A percentile compares a stretch with the other conserved stretches of the same genome.
Evolutionary conservation across 306 rosid genomes (phyloP).

Genomic region (Prunus salicina): DNA sequence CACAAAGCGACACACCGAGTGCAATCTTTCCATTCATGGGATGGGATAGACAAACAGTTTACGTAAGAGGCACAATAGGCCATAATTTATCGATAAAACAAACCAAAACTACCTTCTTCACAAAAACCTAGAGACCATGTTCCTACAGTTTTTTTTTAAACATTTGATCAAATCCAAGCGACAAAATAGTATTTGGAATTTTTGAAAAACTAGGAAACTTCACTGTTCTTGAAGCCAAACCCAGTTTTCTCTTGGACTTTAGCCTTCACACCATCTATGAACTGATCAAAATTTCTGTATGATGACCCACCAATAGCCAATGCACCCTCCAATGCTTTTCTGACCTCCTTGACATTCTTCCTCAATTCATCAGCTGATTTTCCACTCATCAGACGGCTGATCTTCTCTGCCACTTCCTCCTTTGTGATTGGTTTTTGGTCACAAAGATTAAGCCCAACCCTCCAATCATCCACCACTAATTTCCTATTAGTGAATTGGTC

Average conservation of each 20-base stretch:
- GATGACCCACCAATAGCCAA: slow-evolving; percentile 16
- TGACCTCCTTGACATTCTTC: slow-evolving; percentile 8
- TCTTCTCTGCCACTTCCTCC: slow-evolving; percentile 27
- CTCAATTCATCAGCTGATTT: slow-evolving; percentile 22
- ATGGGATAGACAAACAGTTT: too few relatives aligned
- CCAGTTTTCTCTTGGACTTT: slow-evolving; percentile 6
- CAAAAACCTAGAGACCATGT: too few relatives aligned
- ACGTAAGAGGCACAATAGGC: too few relatives aligned
- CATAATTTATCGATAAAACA: too few relatives aligned
- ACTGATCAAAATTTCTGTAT: slow-evolving; percentile 6
- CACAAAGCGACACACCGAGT: too few relatives aligned
- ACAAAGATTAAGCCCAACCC: slow-evolving; percentile 30
- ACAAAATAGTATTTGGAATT: too few relatives aligned
- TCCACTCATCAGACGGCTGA: slow-evolving; percentile 19
- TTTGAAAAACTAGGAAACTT: too few relatives aligned
- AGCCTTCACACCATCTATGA: slow-evolving; percentile 15
- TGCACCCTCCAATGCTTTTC: neutral
- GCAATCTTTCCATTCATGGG: too few relatives aligned
- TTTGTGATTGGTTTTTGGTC: slow-evolving; percentile 18
- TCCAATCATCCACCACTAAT: slow-evolving; percentile 40
- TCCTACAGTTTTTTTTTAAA: too few relatives aligned
- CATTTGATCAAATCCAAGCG: too few relatives aligned
- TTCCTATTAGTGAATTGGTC: slow-evolving; percentile 38
- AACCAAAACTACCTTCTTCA: too few relatives aligned
- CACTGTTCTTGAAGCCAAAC: too few relatives aligned